Evolutionary conservation across 306 rosid species (phyloP), one percentile per base, ranked within the genome.

Genomic region (Cyclanthera cordifolia): DNA sequence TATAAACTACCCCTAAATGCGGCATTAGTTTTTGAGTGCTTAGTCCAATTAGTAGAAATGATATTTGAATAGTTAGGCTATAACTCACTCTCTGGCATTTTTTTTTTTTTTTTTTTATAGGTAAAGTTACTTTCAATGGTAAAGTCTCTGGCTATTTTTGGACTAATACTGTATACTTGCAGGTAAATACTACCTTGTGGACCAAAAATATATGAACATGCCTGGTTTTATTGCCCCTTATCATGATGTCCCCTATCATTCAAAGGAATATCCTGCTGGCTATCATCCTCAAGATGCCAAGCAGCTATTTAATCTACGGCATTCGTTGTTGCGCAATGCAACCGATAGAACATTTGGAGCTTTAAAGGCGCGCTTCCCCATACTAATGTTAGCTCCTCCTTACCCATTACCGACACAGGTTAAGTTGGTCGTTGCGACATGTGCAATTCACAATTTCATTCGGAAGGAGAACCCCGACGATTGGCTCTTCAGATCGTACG

Each of bases 341-440:
- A 75, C 89, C 0, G 79, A 78, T 60, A 82, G 84, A 43, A 78
- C 79, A 71, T 88, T 86, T 69, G 90, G 85, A 59, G 83, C 83
- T 60, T 73, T 90, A 45, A 88, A 88, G 76, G 85, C 79, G 14
- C 85, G 97, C 23, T 90, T 90, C 78, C 97, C 97, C 30, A 90
- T 88, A 78, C 64, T 88, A 80, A 77, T 80, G 77, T 74, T 90
- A 43, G 81, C 95, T 69, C 90, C 97, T 75, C 85, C 97, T 0
- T 90, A 90, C 78, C 97, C 93, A 4, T 76, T 90, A 63, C 95
- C 84, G 72, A 90, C 97, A 1, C 97, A 90, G 52, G 97, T 90
- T 65, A 90, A 86, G 84, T 78, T 90, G 75, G 95, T 86, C 23
- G 95, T 90, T 74, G 95, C 84, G 20, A 79, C 95, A 0, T 88